A percentile compares a stretch with the other conserved stretches of the same genome.
These are phyloP conservation scores for Naganishia cerealis DNA, from an alignment of 1,284 basidiomycete species.

Conservation along the genomic window DNA sequence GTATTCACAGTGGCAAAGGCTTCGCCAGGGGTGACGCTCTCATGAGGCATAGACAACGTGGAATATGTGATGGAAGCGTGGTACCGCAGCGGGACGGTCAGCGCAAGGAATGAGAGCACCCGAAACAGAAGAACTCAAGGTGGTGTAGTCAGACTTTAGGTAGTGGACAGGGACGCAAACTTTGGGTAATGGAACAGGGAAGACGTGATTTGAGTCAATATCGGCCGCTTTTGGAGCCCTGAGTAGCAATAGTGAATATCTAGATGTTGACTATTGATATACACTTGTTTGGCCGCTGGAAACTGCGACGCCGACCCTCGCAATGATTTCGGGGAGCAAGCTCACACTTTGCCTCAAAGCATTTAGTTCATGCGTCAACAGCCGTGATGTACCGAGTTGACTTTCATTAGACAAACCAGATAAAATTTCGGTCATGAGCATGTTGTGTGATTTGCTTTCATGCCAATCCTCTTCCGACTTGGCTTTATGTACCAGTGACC, in stretches of 20 bases:
- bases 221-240: neutral
- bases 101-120: neutral
- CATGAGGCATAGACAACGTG: slow-evolving; percentile 55
- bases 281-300: neutral
- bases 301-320: slow-evolving; percentile 8
- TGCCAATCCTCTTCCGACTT: slow-evolving; percentile 14
- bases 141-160: neutral
- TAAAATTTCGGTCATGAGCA: neutral
- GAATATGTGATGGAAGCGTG: slow-evolving; percentile 52
- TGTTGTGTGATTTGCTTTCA: neutral
- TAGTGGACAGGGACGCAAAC: neutral
- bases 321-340: slow-evolving; percentile 20
- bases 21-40: slow-evolving; percentile 57
- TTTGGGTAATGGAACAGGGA: neutral
- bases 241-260: neutral
- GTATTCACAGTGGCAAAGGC: slow-evolving; percentile 51
- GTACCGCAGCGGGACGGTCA: slow-evolving; percentile 13
- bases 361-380: slow-evolving; percentile 1
- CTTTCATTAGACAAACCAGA: neutral
- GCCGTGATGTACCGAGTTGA: too few relatives aligned
- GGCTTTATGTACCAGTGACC: neutral
- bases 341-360: slow-evolving; percentile 1
- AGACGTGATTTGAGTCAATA: neutral
- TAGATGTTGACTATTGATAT: neutral
- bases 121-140: neutral